Evolutionary conservation across 805 yeast genomes (phyloP).

Genomic region (Saccharomycopsis fermentans): DNA sequence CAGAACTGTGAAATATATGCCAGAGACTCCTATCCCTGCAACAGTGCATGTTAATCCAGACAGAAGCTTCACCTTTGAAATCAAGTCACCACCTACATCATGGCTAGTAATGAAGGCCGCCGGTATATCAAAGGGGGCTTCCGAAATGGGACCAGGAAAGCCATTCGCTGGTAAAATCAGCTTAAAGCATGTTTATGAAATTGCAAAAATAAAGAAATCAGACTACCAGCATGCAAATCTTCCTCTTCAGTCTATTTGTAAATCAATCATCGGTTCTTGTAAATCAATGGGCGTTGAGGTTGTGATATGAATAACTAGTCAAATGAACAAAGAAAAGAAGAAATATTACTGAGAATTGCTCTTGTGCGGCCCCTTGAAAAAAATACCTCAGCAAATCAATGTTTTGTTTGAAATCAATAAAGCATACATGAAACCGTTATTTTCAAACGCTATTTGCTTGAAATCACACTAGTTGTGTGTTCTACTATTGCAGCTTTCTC

Average conservation of each 20-base stretch:
- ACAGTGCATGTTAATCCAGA: constrained; percentile 84
- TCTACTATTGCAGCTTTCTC: too few species aligned
- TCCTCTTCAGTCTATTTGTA: constrained; percentile 66
- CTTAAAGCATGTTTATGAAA: constrained; percentile 85
- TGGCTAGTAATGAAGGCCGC: constrained; percentile 79
- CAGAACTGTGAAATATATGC: constrained; percentile 75
- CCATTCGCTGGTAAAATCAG: constrained; percentile 54
- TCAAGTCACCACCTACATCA: constrained; percentile 87
- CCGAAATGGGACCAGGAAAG: constrained; percentile 45
- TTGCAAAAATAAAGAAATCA: constrained; percentile 85
- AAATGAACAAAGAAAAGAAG: too few species aligned
- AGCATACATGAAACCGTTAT: too few species aligned
- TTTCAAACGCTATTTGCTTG: too few species aligned
- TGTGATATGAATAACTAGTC: constrained; percentile 37
- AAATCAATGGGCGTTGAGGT: constrained; percentile 79
- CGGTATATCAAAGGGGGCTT: constrained; percentile 70
- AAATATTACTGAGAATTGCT: too few species aligned
- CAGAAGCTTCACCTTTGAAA: constrained; percentile 74
- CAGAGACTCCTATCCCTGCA: constrained; percentile 88
- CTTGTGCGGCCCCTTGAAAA: too few species aligned
- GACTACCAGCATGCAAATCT: constrained; percentile 69
- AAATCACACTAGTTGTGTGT: too few species aligned
- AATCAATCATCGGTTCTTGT: constrained; percentile 82
- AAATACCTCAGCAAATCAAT: too few species aligned
- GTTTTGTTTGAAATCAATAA: too few species aligned